Conservation (phyloP, 2,329 filamentous ascomycete genomes). For the Colletotrichum chrysophilum region DNA sequence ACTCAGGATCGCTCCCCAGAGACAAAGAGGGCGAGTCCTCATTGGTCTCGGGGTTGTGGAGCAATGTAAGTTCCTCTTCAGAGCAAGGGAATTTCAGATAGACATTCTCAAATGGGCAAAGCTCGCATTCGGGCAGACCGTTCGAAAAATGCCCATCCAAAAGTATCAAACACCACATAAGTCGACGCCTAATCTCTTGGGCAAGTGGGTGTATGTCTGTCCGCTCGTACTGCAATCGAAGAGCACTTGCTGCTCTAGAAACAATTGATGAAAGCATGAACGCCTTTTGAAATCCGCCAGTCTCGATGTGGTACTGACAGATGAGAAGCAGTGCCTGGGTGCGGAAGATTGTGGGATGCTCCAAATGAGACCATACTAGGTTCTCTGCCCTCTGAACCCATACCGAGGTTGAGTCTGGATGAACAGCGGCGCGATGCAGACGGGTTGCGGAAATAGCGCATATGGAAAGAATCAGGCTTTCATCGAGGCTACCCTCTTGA, state of each 20-base stretch:
- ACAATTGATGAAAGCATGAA: slow-evolving; percentile 50
- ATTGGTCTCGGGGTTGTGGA: neutral
- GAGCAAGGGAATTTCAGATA: slow-evolving; percentile 46
- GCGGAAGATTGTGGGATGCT: slow-evolving; percentile 25
- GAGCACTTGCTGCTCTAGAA: slow-evolving; percentile 46
- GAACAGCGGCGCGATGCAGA: neutral
- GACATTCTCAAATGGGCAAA: slow-evolving; percentile 46
- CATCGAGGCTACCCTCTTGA: slow-evolving; percentile 7
- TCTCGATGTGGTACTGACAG: slow-evolving; percentile 48
- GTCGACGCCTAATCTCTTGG: slow-evolving; percentile 46
- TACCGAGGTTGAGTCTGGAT: neutral
- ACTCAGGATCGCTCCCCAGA: neutral
- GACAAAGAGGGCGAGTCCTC: neutral
- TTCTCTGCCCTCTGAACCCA: neutral
- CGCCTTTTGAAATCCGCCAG: slow-evolving; percentile 46
- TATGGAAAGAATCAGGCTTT: neutral
- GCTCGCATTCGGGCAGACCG: slow-evolving; percentile 49
- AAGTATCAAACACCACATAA: slow-evolving; percentile 51
- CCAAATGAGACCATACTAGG: neutral
- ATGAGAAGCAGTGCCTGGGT: slow-evolving; percentile 47
- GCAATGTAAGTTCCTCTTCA: slow-evolving; percentile 44
- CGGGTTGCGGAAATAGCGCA: neutral
- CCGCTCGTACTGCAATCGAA: slow-evolving; percentile 48
- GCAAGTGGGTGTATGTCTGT: slow-evolving; percentile 43
- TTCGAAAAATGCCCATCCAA: slow-evolving; percentile 47